Percentiles rank a stretch among this genome's conserved stretches.
Evolutionary conservation across 768 basidiomycete species (phyloP).

Genomic region (Neoboletus brunneissimus): DNA sequence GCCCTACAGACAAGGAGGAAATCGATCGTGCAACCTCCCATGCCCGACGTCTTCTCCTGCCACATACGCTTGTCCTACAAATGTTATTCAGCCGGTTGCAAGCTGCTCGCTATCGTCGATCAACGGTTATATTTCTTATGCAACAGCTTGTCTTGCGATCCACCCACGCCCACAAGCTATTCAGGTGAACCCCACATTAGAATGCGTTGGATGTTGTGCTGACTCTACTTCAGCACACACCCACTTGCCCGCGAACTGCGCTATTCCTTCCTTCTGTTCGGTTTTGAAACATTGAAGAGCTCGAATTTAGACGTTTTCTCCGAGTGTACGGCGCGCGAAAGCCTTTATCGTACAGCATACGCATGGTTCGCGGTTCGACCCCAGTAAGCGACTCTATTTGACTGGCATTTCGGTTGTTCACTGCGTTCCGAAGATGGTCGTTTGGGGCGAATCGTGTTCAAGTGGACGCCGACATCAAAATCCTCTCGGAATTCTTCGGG

Average conservation of each 20-base stretch:
- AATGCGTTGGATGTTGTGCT: neutral
- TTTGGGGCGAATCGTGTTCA: conserved; percentile 94
- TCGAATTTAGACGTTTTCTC: conserved; percentile 81
- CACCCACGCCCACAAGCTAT: conserved; percentile 57
- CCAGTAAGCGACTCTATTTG: conserved; percentile 57
- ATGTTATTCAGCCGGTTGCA: conserved; percentile 91
- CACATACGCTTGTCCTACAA: conserved; percentile 81
- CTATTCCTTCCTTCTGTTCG: conserved; percentile 89
- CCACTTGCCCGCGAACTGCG: conserved; percentile 86
- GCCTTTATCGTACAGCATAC: conserved; percentile 76
- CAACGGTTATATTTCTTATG: conserved; percentile 81
- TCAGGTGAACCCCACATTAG: conserved; percentile 57
- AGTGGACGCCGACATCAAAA: conserved; percentile 82
- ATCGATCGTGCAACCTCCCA: conserved; percentile 70
- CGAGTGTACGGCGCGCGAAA: conserved; percentile 71
- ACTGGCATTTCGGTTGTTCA: neutral
- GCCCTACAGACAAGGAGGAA: conserved; percentile 81
- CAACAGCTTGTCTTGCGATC: conserved; percentile 85
- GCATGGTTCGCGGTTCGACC: conserved; percentile 94
- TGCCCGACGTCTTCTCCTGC: conserved; percentile 73
- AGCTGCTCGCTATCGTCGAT: conserved; percentile 85
- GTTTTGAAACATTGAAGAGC: conserved; percentile 87
- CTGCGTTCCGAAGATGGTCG: conserved; percentile 69
- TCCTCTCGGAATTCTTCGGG: conserved; percentile 79
- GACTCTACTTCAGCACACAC: conserved; percentile 63